Evolutionary conservation across 306 rosid species (phyloP), one percentile per base, ranked within the genome.

Genomic region (Prunus dulcis): DNA sequence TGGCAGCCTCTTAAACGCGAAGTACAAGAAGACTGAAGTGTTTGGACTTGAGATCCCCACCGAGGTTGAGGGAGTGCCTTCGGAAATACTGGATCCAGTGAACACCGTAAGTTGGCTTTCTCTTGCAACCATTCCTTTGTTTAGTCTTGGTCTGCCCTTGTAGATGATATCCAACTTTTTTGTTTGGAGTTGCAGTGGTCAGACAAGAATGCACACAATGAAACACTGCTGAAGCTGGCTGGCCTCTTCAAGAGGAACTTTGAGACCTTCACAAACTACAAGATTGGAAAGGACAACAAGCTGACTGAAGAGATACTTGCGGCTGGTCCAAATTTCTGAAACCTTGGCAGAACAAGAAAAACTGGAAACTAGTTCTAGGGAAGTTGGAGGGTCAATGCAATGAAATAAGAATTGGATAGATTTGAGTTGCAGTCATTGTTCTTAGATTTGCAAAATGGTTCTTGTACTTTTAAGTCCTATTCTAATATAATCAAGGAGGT

Each of bases 1-100:
- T 0, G 93, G 93, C 63, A 80, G 85, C 82, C 98, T 93, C 75
- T 34, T 91, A 78, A 12, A 80, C 0, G 89, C 90, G 11, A 70
- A 65, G 15, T 91, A 85, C 74, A 73, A 68, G 32, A 93, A 87
- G 67, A 93, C 92, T 8, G 62, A 85, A 51, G 86, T 91, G 70
- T 93, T 91, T 72, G 98, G 93, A 51, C 89, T 93, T 20, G 90
- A 93, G 78, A 93, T 88, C 68, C 98, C 98, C 34, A 69, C 84
- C 4, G 82, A 76, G 61, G 76, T 91, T 58, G 93, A 93, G 66
- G 98, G 97, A 27, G 88, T 93, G 51, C 98, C 97, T 58, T 79
- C 93, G 5, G 97, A 85, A 71, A 91, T 93, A 74, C 78, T 93
- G 56, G 87, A 89, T 62, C 96, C 98, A 18, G 74, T 80, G 28